phyloP scores from a whole-genome alignment of 2,329 filamentous ascomycete species.

The Thyridium curvatum region DNA sequence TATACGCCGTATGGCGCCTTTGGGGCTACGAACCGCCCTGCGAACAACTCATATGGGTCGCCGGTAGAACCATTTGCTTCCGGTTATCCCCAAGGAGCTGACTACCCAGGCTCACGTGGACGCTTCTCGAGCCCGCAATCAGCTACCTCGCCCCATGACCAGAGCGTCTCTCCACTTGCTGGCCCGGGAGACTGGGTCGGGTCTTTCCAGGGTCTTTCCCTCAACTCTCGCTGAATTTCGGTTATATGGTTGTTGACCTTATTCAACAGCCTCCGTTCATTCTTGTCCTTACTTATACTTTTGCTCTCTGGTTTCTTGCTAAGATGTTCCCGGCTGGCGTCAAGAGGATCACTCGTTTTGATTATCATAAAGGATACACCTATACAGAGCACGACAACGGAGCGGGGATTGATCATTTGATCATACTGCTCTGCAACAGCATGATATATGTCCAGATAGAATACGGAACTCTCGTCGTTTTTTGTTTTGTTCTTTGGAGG shows the following conservation, averaged over 20 bases:
- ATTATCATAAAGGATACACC: not conserved
- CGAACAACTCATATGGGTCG: slow-evolving; percentile 28
- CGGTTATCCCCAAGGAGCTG: slow-evolving; percentile 32
- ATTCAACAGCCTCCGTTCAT: slow-evolving; percentile 3
- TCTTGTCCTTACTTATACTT: slow-evolving; percentile 8
- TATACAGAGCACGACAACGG: slow-evolving; percentile 2
- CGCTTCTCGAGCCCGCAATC: slow-evolving; percentile 37
- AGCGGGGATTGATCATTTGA: slow-evolving; percentile 3
- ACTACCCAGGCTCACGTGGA: slow-evolving; percentile 40
- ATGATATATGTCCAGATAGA: too few species aligned
- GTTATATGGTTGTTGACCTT: not conserved
- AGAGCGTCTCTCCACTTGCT: slow-evolving; percentile 32
- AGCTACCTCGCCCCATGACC: slow-evolving; percentile 23
- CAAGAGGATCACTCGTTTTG: not conserved
- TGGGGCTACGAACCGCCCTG: slow-evolving; percentile 28
- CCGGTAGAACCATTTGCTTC: slow-evolving; percentile 33
- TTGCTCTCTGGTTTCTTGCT: not conserved
- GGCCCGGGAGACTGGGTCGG: slow-evolving; percentile 54
- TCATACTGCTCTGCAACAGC: not conserved
- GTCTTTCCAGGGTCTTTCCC: slow-evolving; percentile 64
- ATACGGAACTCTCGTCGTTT: too few species aligned
- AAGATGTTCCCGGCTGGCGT: not conserved
- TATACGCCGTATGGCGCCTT: slow-evolving; percentile 39
- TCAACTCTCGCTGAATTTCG: slow-evolving; percentile 52
- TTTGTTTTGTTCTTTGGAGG: too few species aligned